Evolutionary conservation across 2,329 filamentous ascomycete species (phyloP).

Genomic region (Fusarium xylarioides): DNA sequence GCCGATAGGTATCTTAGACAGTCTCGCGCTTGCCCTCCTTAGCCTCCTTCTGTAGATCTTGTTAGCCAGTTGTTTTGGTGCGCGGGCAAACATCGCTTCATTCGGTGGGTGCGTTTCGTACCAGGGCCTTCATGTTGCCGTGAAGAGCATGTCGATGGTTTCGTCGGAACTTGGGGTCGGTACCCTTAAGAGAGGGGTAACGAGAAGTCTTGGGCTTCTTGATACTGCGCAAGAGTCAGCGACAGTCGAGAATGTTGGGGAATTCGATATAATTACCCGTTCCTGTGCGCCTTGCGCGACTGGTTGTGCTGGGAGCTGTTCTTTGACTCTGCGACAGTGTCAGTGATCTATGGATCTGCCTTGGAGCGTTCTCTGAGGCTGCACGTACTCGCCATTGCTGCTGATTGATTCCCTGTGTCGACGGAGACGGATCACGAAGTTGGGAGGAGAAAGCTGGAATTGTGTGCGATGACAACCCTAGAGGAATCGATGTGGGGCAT

Average conservation of each 20-base stretch:
- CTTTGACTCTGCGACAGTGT: slow-evolving; percentile 83
- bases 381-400: slow-evolving; percentile 55
- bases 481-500: slow-evolving; percentile 28
- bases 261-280: slow-evolving; percentile 76
- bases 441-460: slow-evolving; percentile 42
- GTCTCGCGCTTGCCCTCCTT: slow-evolving; percentile 94
- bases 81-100: not conserved
- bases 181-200: slow-evolving; percentile 98
- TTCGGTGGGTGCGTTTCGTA: slow-evolving; percentile 58
- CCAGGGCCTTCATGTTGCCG: slow-evolving; percentile 97
- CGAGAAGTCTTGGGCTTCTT: slow-evolving; percentile 99
- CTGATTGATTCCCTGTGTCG: slow-evolving; percentile 43
- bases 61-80: slow-evolving; percentile 44
- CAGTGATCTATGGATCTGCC: slow-evolving; percentile 18
- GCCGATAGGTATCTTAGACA: slow-evolving; percentile 64
- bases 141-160: slow-evolving; percentile 99
- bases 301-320: slow-evolving; percentile 99
- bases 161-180: slow-evolving; percentile 99
- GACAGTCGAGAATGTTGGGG: not conserved
- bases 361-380: not conserved
- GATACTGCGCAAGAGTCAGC: slow-evolving; percentile 72
- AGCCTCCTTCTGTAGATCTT: slow-evolving; percentile 82
- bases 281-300: slow-evolving; percentile 98
- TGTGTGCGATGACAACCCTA: slow-evolving; percentile 46
- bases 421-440: slow-evolving; percentile 42